Evolutionary conservation across 768 basidiomycete genomes (phyloP), one percentile per base, ranked within the genome.

Genomic region (Boletellus ananiceps): DNA sequence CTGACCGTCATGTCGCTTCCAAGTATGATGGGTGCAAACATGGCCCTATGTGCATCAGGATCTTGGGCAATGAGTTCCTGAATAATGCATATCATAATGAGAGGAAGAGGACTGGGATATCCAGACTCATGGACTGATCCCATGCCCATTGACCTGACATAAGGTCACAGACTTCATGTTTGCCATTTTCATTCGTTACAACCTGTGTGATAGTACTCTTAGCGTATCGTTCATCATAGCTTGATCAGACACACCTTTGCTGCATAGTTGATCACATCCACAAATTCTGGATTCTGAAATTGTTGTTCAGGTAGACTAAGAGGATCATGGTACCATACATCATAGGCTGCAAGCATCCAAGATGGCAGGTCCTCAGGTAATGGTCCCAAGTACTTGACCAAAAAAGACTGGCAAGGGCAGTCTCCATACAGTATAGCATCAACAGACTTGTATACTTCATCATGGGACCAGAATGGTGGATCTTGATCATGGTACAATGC

Each of bases 361-460:
- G 49, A 21, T 8, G 62, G 59, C 4, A 31, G 25, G 6, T 53
- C 46, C 12, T 55, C 52, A 5, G 48, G 47, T 3, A 52, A 19
- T 0, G 35, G 40, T 1, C 63, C 65, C 0, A 45, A 44, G 29
- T 71, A 73, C 5, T 48, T 40, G 13, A 70, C 41, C 1, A 55
- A 43, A 47, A 75, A 69, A 0, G 55, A 61, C 9, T 67, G 40
- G 73, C 74, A 77, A 0, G 71, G 64, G 8, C 61, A 58, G 33
- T 70, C 68, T 6, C 74, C 72, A 36, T 63, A 42, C 3, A 44
- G 40, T 12, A 68, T 72, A 0, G 51, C 47, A 45, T 76, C 71
- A 29, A 77, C 73, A 0, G 58, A 62, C 0, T 36, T 25, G 31
- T 70, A 65, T 3, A 74, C 23, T 18, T 74, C 66, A 5, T 54